Percentiles rank a stretch among this genome's conserved stretches.
phyloP scores from a whole-genome alignment of 2,329 filamentous ascomycete species.

The Venturia carpophila region DNA sequence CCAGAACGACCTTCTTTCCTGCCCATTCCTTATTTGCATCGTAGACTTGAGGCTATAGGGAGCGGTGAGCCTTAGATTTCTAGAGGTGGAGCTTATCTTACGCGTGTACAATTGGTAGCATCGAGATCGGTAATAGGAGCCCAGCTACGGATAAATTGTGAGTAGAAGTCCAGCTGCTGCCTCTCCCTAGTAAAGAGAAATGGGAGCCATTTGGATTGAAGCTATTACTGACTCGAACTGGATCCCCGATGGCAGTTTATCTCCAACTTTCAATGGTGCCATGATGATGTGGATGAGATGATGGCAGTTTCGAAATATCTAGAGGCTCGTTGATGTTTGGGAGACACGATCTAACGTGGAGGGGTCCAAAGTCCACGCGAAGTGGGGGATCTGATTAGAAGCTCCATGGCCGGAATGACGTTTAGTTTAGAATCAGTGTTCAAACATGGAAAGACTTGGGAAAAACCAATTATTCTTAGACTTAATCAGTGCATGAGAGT shows the following conservation, averaged over 20 bases:
- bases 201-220: not conserved
- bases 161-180: conserved; percentile 1
- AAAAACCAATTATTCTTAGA: not conserved
- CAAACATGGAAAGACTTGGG: not conserved
- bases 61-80: not conserved
- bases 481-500: not conserved
- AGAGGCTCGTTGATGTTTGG: not conserved
- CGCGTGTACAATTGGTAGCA: conserved; percentile 66
- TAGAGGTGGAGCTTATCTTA: not conserved
- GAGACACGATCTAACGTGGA: not conserved
- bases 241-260: conserved; percentile 73
- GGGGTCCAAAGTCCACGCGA: not conserved
- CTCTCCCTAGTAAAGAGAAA: not conserved
- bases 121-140: conserved; percentile 66
- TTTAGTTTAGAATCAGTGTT: not conserved
- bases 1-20: conserved; percentile 63
- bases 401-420: not conserved
- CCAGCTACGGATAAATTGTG: conserved; percentile 48
- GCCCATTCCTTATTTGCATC: conserved; percentile 70
- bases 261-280: conserved; percentile 69
- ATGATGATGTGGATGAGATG: conserved; percentile 33
- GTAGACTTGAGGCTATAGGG: conserved; percentile 55
- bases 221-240: conserved; percentile 56
- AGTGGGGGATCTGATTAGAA: not conserved
- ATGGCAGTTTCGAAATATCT: not conserved